Evolutionary conservation across 352 stramenopile species (phyloP).

Genomic region (Saprolegnia diclina): DNA sequence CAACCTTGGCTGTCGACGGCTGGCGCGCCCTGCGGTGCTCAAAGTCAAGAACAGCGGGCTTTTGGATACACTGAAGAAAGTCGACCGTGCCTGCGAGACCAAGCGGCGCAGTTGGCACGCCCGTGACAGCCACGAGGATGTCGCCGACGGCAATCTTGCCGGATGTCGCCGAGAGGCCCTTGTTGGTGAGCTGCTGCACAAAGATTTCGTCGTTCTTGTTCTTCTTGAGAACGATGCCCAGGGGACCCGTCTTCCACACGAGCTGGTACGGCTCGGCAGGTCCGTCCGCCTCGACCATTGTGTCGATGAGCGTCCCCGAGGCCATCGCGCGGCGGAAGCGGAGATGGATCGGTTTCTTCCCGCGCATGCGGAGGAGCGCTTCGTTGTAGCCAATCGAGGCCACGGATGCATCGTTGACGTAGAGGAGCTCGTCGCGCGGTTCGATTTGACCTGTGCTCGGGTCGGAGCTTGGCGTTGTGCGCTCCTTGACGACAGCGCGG

Average conservation of each 20-base stretch:
- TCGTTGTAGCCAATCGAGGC: slow-evolving; percentile 75
- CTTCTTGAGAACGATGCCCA: slow-evolving; percentile 79
- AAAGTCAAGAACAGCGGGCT: slow-evolving; percentile 76
- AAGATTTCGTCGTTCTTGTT: slow-evolving; percentile 54
- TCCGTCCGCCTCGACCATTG: neutral
- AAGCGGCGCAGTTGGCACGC: slow-evolving; percentile 58
- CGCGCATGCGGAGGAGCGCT: slow-evolving; percentile 67
- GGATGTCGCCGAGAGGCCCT: slow-evolving; percentile 44
- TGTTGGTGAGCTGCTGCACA: slow-evolving; percentile 66
- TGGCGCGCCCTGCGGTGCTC: slow-evolving; percentile 30
- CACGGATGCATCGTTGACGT: slow-evolving; percentile 67
- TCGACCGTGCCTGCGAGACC: slow-evolving; percentile 73
- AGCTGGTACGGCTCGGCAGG: slow-evolving; percentile 44
- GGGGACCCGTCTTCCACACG: slow-evolving; percentile 61
- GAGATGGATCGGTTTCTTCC: slow-evolving; percentile 70
- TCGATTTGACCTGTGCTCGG: slow-evolving; percentile 14
- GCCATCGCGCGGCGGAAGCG: slow-evolving; percentile 28
- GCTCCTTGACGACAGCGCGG: slow-evolving; percentile 21
- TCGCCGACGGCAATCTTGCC: slow-evolving; percentile 57
- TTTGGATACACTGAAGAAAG: slow-evolving; percentile 67
- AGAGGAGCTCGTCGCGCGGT: slow-evolving; percentile 41
- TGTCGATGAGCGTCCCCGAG: slow-evolving; percentile 3
- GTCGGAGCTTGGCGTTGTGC: slow-evolving; percentile 2
- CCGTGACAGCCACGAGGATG: slow-evolving; percentile 67
- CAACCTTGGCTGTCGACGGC: neutral